Base-by-base conservation (phyloP, 805 yeast species). In the Lipomyces lipofer region DNA sequence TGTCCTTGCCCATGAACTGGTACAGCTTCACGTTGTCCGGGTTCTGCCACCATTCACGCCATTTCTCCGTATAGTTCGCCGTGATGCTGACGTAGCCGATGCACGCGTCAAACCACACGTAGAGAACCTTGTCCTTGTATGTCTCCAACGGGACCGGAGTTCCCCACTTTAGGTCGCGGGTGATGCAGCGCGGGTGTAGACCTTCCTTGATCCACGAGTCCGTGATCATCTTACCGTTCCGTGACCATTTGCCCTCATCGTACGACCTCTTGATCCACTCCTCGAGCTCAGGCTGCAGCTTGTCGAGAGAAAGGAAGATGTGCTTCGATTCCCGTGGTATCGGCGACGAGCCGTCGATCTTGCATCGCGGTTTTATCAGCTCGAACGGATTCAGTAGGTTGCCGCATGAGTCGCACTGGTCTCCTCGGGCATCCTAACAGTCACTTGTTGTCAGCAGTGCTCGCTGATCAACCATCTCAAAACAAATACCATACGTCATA, bases 1-100 rank as follows among this genome's bases (percentile, higher is more conserved):
- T 94, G 73, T 94, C 99, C 72, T 94, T 94, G 73, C 99, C 99
- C 99, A 94, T 94, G 72, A 94, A 94, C 76, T 94, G 99, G 71
- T 88, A 89, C 63, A 94, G 76, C 62, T 86, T 74, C 60, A 94
- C 97, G 59, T 90, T 71, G 50, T 90, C 89, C n/a, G 96, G 95
- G 67, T 86, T 78, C 65, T 81, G 82, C 99, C 99, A 94, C 99
- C 99, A 92, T 64, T 81, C 69, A 66, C 79, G 74, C 98, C 98
- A 92, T 49, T 78, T 79, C 40, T 78, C 71, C 15, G 89, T 83
- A 74, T 92, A 95, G 71, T 86, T 86, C 24, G 98, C 97, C 27
- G 99, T 94, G 67, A 94, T 94, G 47, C 97, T 89, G 55, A 91
- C 83, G 71, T 94, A 94, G 43, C 99, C 99, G 64, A 94, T 94